A percentile compares a stretch with the other conserved stretches of the same genome.
Evolutionary conservation across 2,329 filamentous ascomycete genomes (phyloP).

Genomic region (Diplodia intermedia): DNA sequence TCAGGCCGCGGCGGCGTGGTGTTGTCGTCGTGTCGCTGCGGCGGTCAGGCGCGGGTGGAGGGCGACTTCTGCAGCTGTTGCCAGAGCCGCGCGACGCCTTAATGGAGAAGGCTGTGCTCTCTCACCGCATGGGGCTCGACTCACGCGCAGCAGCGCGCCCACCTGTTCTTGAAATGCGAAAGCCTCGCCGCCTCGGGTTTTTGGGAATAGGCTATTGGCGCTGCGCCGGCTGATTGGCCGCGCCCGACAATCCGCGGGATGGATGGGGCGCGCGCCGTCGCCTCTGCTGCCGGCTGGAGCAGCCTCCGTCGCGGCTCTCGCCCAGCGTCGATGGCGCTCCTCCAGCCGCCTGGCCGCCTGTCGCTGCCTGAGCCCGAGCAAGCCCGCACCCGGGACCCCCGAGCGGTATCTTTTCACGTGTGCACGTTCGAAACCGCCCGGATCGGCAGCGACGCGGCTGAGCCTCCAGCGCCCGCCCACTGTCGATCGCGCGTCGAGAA

Average conservation of each 20-base stretch:
- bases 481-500: slow-evolving; percentile 27
- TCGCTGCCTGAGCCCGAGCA: slow-evolving; percentile 13
- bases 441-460: slow-evolving; percentile 23
- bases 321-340: neutral
- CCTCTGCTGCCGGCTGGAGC: slow-evolving; percentile 21
- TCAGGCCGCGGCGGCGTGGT: slow-evolving; percentile 16
- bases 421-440: slow-evolving; percentile 7
- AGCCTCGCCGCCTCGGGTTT: slow-evolving; percentile 27
- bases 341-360: slow-evolving; percentile 17
- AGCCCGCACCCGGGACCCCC: slow-evolving; percentile 4
- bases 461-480: slow-evolving; percentile 21
- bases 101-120: slow-evolving; percentile 21
- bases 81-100: slow-evolving; percentile 19
- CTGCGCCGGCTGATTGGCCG: slow-evolving; percentile 9
- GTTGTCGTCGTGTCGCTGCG: slow-evolving; percentile 24
- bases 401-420: slow-evolving; percentile 13
- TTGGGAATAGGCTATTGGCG: slow-evolving; percentile 30
- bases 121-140: slow-evolving; percentile 28
- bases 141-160: slow-evolving; percentile 9
- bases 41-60: slow-evolving; percentile 10
- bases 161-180: slow-evolving; percentile 3
- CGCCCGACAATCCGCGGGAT: slow-evolving; percentile 7
- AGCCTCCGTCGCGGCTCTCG: slow-evolving; percentile 23
- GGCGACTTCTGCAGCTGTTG: slow-evolving; percentile 8
- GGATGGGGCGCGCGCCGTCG: slow-evolving; percentile 8